Evolutionary conservation across 2,329 filamentous ascomycete genomes (phyloP), one percentile per base, ranked within the genome.

Genomic region (Colletotrichum sublineola): DNA sequence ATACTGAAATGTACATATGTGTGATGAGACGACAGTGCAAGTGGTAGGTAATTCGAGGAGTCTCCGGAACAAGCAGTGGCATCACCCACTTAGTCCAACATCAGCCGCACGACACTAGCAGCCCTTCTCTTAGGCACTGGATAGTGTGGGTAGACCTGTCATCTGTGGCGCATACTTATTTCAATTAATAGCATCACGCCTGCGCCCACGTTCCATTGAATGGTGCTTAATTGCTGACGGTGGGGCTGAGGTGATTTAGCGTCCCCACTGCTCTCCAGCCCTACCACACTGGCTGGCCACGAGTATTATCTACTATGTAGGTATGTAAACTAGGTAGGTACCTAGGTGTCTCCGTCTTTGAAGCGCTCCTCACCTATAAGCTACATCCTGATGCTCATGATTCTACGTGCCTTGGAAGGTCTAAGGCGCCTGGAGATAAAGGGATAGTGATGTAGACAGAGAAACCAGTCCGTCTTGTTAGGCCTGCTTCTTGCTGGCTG

Each of bases 161-260:
- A 24, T 24, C 24, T 24, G 24, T 24, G 24, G 24, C 24, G 24
- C 24, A 24, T 24, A 24, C 24, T 24, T 57, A 42, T 68, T 71
- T 63, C 68, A 69, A 72, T 72, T 55, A 72, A 60, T 72, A 69
- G 65, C 58, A 64, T 40, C 68, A 67, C 6, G 40, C 12, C 63
- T 61, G 64, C 4, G 44, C 46, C 68, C 58, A n/a, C 65, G 38
- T 68, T 68, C 58, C 65, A 72, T 63, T 68, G 52, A 58, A 38
- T 36, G 60, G 48, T 52, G 68, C 64, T 69, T 18, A 29, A 46
- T 44, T 69, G 65, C 69, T 69, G 36, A 69, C 65, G 44, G 57
- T 63, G 64, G 68, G 63, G 55, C 63, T 67, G 44, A 29, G 56
- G n/a, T 18, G 57, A 36, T 29, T 60, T 58, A 20, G 29, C 24